Evolutionary conservation across 768 basidiomycete species (phyloP).

Genomic region (Mycena alexandri): DNA sequence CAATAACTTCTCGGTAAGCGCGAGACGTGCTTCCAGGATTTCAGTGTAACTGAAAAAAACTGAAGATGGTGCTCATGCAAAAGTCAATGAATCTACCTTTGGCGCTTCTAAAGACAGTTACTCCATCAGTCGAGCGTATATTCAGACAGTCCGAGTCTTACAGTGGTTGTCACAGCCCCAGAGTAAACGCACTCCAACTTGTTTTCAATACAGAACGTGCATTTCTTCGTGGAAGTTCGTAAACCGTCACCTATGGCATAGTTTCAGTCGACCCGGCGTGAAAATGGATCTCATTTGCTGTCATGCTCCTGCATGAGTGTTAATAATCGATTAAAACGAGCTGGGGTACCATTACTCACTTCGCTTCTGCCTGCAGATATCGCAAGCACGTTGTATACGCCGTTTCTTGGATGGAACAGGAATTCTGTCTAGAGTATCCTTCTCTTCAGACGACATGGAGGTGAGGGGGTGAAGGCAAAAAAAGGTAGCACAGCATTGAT

Average conservation of each 20-base stretch:
- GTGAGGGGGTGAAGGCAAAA: background rate
- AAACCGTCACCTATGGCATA: constrained; percentile 21
- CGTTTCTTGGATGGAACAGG: constrained; percentile 24
- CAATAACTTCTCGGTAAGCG: constrained; percentile 18
- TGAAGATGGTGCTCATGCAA: background rate
- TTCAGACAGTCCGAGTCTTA: background rate
- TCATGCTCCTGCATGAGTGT: constrained; percentile 14
- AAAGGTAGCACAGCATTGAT: background rate
- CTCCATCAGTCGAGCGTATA: background rate
- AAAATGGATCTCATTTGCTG: background rate
- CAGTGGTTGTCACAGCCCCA: constrained; percentile 14
- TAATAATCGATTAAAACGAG: background rate
- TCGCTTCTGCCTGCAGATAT: constrained; percentile 29
- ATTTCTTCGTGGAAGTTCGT: constrained; percentile 14
- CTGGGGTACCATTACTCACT: background rate
- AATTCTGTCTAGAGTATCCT: background rate
- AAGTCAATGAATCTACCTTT: background rate
- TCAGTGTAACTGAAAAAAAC: background rate
- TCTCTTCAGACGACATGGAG: constrained; percentile 28
- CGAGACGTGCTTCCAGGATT: constrained; percentile 19
- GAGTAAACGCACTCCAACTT: constrained; percentile 22
- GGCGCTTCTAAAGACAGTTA: constrained; percentile 5
- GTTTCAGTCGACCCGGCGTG: background rate
- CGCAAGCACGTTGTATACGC: constrained; percentile 32
- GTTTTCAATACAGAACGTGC: constrained; percentile 17